Base-by-base conservation (phyloP, 2,329 filamentous ascomycete genomes). In the Orbilia ellipsospora region DNA sequence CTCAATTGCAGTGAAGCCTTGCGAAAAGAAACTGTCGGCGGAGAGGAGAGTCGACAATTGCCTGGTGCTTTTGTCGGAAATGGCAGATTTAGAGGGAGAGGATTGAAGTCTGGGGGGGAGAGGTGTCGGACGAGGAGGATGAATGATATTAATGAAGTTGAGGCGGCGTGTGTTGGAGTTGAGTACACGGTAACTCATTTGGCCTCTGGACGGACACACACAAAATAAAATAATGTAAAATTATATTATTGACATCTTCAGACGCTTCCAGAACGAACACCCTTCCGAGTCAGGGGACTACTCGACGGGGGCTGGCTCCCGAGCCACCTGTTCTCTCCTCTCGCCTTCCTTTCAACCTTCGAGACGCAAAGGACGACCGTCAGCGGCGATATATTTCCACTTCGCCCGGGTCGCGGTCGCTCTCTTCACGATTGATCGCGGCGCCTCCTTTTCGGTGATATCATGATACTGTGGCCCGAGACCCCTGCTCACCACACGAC, bases 141-240 rank as follows among this genome's bases (percentile, higher is more conserved):
- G 72, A 65, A 68, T 55, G 55, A 56, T 73, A 62, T 73, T 63
- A 51, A 50, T 55, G 60, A 51, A 59, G 70, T 36, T 36, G 10
- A 36, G 31, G 10, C 31, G 31, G 31, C 31, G 31, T 36, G 31
- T 68, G 72, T 65, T 75, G 64, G 52, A 75, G 72, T 75, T 75
- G 72, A 75, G 72, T 75, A 75, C 72, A 75, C 72, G 72, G 72
- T 75, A 75, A 75, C 72, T 75, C 72, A 64, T 75, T 73, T 68
- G 28, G 20, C 57, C 42, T 44, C 31, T 48, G 8, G 20, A 20
- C 18, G 7, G 8, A 26, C 16, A 36, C 31, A 36, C n/a, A n/a
- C n/a, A 36, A 36, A 36, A 23, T 23, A 23, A 23, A 23, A 23
- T 4, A 23, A 23, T 23, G 23, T 36, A 36, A 36, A 36, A 36